A percentile compares a stretch with the other conserved stretches of the same genome.
Conservation (phyloP, 768 basidiomycete genomes). For the Saitozyma sp. region DNA sequence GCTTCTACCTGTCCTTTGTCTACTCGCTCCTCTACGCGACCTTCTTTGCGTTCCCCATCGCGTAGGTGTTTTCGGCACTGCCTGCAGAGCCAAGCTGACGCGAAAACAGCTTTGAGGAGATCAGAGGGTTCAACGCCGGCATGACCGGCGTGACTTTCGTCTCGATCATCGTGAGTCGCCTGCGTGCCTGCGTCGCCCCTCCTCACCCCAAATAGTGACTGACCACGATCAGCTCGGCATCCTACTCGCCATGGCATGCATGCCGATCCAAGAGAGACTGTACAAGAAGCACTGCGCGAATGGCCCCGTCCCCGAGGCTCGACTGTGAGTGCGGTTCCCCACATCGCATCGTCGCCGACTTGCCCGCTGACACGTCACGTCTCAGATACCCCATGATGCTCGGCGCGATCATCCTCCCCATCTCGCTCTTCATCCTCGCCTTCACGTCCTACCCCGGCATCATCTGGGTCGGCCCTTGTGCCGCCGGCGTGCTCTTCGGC, state of each 20-base stretch:
- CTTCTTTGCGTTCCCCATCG: constrained; percentile 41
- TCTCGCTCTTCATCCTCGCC: constrained; percentile 68
- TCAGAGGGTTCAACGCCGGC: constrained; percentile 27
- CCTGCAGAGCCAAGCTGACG: too few relatives aligned
- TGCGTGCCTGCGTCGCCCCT: background rate
- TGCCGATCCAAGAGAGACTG: constrained; percentile 39
- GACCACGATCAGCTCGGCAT: constrained; percentile 22
- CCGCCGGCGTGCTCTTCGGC: constrained; percentile 60
- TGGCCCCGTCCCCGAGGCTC: constrained; percentile 25
- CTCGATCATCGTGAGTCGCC: constrained; percentile 27
- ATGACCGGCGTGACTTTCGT: constrained; percentile 33
- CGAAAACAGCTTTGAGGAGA: constrained; percentile 22
- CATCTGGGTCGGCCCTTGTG: constrained; percentile 71
- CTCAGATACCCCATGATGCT: constrained; percentile 38
- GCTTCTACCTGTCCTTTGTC: constrained; percentile 37
- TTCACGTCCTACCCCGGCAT: constrained; percentile 65
- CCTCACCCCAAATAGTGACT: background rate
- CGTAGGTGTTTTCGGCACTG: background rate
- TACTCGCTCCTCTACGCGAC: constrained; percentile 40
- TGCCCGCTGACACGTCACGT: too few relatives aligned
- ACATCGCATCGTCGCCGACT: too few relatives aligned
- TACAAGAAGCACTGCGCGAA: constrained; percentile 21
- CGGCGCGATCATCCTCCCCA: constrained; percentile 58
- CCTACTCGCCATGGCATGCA: constrained; percentile 17
- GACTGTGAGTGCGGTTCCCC: constrained; percentile 14